Percentiles rank a stretch among this genome's conserved stretches.
Conservation (phyloP, 208 protist genomes). For the Naegleria gruberi region DNA sequence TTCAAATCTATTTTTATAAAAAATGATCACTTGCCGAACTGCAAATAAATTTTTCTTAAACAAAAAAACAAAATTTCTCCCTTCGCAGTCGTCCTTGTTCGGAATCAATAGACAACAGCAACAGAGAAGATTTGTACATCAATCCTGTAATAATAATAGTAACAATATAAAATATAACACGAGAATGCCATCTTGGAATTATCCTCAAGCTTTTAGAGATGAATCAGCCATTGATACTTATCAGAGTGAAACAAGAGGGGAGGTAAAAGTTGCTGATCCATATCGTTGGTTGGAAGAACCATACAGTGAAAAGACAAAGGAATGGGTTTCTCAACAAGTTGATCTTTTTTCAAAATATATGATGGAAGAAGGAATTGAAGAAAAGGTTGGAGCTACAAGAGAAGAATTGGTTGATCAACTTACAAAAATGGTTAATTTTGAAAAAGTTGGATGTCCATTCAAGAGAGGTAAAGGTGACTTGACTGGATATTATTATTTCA, state of each 20-base stretch:
- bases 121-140: no score
- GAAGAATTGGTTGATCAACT: not conserved
- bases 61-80: no score
- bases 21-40: no score
- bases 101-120: no score
- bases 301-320: conserved; percentile 62
- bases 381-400: not conserved
- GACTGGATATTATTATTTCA: conserved; percentile 70
- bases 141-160: no score
- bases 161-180: no score
- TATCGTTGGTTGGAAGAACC: conserved; percentile 85
- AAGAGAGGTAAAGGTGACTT: conserved; percentile 61
- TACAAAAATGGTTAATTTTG: conserved; percentile 57
- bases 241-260: not conserved
- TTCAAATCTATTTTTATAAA: no score
- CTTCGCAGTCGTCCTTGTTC: no score
- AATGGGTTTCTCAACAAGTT: conserved; percentile 74
- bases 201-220: not conserved
- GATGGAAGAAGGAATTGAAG: conserved; percentile 31
- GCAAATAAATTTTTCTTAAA: no score
- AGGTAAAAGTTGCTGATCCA: conserved; percentile 42
- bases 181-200: not conserved
- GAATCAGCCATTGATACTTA: not conserved
- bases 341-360: conserved; percentile 52
- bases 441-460: conserved; percentile 58